A percentile compares a stretch with the other conserved stretches of the same genome.
These are phyloP conservation scores for Pythium rishiriense DNA, from an alignment of 352 stramenopile genomes.

Conservation along the genomic window DNA sequence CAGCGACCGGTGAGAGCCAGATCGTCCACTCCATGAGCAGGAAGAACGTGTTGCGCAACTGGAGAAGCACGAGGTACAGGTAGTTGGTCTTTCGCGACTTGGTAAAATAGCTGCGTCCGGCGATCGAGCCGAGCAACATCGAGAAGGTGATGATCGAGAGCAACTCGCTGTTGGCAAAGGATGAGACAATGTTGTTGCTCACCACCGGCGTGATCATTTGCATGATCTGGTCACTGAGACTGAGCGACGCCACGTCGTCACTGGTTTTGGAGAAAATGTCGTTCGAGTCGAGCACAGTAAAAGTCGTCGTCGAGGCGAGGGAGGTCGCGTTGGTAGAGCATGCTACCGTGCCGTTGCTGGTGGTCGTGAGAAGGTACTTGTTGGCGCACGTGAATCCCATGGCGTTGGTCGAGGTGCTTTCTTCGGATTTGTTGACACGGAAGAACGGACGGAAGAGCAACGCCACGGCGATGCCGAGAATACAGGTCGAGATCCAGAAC, in stretches of 20 bases:
- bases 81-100: conserved; percentile 60
- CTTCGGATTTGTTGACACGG: conserved; percentile 22
- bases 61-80: conserved; percentile 58
- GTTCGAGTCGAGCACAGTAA: conserved; percentile 52
- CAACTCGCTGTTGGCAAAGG: conserved; percentile 47
- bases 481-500: conserved; percentile 44
- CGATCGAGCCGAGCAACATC: conserved; percentile 61
- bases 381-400: conserved; percentile 52
- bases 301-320: conserved; percentile 16
- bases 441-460: conserved; percentile 59
- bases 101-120: conserved; percentile 56
- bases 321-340: conserved; percentile 17
- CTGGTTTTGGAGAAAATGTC: conserved; percentile 40
- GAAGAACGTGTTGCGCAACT: conserved; percentile 74
- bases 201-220: conserved; percentile 55
- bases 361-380: conserved; percentile 29
- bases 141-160: conserved; percentile 68
- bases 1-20: conserved; percentile 53
- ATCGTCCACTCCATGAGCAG: conserved; percentile 70
- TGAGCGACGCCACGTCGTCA: conserved; percentile 38
- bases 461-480: conserved; percentile 49
- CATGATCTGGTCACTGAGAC: conserved; percentile 56
- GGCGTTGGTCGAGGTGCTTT: conserved; percentile 23
- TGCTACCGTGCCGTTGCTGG: conserved; percentile 13
- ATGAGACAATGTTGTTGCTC: conserved; percentile 59